Percentiles rank a stretch among this genome's conserved stretches.
These are phyloP conservation scores for Emydomyces testavorans DNA, from an alignment of 2,329 filamentous ascomycete genomes.

Conservation along the genomic window DNA sequence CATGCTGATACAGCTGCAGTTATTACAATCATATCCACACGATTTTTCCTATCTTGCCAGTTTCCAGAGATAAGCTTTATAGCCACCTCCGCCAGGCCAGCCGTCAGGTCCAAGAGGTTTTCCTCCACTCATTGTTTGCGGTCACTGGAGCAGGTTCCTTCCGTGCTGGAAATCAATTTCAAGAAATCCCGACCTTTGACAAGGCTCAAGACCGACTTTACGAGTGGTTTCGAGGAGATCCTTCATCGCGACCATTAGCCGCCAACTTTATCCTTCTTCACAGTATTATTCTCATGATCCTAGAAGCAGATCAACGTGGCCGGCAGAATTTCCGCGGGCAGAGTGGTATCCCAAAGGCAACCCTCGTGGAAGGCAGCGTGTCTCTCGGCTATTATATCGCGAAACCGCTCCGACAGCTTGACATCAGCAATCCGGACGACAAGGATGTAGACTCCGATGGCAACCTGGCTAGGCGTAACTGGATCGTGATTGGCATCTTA, in stretches of 20 bases:
- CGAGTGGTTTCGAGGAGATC: conserved; percentile 30
- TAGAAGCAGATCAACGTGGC: conserved; percentile 34
- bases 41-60: conserved; percentile 32
- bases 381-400: conserved; percentile 32
- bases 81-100: conserved; percentile 31
- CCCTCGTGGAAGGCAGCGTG: conserved; percentile 30
- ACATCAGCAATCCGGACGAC: conserved; percentile 23
- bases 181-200: conserved; percentile 27
- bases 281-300: conserved; percentile 31
- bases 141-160: conserved; percentile 30
- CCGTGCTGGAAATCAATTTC: conserved; percentile 26
- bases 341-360: conserved; percentile 32
- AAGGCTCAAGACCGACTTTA: conserved; percentile 33
- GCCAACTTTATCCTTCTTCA: conserved; percentile 35
- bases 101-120: conserved; percentile 33
- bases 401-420: conserved; percentile 31
- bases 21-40: conserved; percentile 35
- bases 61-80: conserved; percentile 29
- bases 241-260: conserved; percentile 24
- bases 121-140: conserved; percentile 31
- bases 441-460: conserved; percentile 32
- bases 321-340: conserved; percentile 34
- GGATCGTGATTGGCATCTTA: conserved; percentile 31
- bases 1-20: conserved; percentile 17
- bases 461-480: conserved; percentile 32